Percentiles rank a stretch among this genome's conserved stretches.
phyloP scores from a whole-genome alignment of 176 grass and related monocot species.

The Cenchrus americanus region DNA sequence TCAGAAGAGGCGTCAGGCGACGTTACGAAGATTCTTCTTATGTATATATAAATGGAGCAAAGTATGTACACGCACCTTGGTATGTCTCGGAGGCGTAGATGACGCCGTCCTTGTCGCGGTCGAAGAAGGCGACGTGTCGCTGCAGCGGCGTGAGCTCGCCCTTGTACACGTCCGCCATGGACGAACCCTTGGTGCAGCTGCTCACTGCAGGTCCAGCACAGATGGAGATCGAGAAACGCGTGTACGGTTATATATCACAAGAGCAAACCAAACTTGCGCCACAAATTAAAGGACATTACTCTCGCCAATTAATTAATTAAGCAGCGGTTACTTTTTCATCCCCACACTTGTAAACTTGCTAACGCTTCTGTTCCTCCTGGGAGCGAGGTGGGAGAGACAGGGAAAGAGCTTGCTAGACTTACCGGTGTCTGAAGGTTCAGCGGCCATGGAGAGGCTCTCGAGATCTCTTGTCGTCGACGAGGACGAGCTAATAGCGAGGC shows the following conservation, averaged over 20 bases:
- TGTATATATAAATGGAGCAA: no score
- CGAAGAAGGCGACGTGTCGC: conserved; percentile 79
- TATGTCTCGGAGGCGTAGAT: conserved; percentile 68
- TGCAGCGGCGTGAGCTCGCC: conserved; percentile 67
- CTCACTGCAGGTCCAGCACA: not conserved
- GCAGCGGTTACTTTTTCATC: not conserved
- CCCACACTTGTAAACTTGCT: not conserved
- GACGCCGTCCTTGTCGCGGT: conserved; percentile 71
- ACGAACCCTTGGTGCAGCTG: not conserved
- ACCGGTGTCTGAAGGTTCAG: conserved; percentile 19
- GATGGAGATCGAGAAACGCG: not conserved
- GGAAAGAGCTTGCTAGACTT: not conserved
- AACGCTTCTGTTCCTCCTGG: no score
- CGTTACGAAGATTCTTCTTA: no score
- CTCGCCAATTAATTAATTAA: no score
- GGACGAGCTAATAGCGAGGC: not conserved
- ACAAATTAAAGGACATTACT: no score
- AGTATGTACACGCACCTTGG: conserved; percentile 32
- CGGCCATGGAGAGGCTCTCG: conserved; percentile 27
- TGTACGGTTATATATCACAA: not conserved
- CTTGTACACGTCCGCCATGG: conserved; percentile 44
- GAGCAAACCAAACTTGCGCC: not conserved
- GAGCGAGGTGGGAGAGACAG: no score
- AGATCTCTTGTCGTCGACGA: no score
- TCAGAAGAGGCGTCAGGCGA: no score